Evolutionary conservation across 345 rosid species (phyloP).

Genomic region (Hibiscus tridactylites): DNA sequence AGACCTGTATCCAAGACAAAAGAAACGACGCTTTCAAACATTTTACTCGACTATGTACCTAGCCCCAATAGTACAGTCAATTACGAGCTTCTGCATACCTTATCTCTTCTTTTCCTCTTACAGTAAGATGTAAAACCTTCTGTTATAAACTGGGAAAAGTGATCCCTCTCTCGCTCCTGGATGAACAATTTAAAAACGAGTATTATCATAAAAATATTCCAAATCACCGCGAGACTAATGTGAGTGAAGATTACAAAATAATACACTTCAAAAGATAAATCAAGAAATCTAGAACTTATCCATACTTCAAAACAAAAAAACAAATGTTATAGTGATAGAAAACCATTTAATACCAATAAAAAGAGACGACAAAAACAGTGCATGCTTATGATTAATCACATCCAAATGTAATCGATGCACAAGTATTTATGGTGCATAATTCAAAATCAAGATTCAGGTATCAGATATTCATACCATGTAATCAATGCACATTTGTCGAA

Average conservation of each 20-base stretch:
- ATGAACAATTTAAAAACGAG: slow-evolving; percentile 8
- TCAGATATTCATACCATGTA: slow-evolving; percentile 66
- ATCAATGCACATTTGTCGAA: slow-evolving; percentile 92
- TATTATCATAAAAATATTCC: background rate
- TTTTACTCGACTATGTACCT: background rate
- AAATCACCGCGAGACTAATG: background rate
- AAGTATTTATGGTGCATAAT: background rate
- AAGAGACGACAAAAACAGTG: background rate
- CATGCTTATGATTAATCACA: background rate
- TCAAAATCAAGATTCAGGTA: background rate
- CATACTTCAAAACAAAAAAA: background rate
- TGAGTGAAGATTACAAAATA: background rate
- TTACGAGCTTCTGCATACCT: slow-evolving; percentile 36
- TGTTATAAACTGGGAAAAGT: slow-evolving; percentile 93
- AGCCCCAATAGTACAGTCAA: background rate
- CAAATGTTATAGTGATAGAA: background rate
- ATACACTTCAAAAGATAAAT: background rate
- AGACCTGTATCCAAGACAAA: slow-evolving; percentile 49
- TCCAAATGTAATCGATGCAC: background rate
- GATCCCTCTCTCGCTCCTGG: slow-evolving; percentile 94
- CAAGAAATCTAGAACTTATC: background rate
- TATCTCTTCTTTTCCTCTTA: slow-evolving; percentile 94
- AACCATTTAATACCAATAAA: background rate
- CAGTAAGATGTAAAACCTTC: slow-evolving; percentile 92
- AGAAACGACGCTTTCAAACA: background rate